Evolutionary conservation across 2,329 filamentous ascomycete species (phyloP).

Genomic region (Fusarium tuaranense): DNA sequence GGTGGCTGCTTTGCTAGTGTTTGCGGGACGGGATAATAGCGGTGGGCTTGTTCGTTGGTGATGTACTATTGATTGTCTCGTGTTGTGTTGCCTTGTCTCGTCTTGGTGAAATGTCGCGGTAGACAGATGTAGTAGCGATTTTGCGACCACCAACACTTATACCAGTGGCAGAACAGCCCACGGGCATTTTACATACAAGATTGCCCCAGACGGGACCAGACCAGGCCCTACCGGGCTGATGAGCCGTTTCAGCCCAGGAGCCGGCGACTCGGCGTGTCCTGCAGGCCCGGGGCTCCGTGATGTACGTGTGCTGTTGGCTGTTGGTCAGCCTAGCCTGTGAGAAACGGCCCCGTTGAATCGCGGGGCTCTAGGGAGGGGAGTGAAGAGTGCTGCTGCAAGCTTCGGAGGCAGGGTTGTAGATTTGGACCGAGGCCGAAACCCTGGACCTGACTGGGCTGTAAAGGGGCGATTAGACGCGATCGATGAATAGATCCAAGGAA

Average conservation of each 20-base stretch:
- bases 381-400: not conserved
- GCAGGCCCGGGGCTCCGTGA: not conserved
- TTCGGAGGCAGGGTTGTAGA: not conserved
- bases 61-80: not conserved
- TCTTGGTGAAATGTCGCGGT: not conserved
- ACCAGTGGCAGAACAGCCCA: not conserved
- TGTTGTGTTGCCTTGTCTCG: not conserved
- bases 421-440: not conserved
- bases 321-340: not conserved
- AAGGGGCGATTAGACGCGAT: not conserved
- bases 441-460: not conserved
- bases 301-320: not conserved
- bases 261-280: not conserved
- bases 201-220: not conserved
- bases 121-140: not conserved
- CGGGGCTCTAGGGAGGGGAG: not conserved
- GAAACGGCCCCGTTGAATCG: not conserved
- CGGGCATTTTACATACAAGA: not conserved
- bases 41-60: not conserved
- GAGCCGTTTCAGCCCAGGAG: conserved; percentile 1
- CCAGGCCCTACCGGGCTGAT: not conserved
- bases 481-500: not conserved
- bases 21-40: not conserved
- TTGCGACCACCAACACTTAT: conserved; percentile 1
- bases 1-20: not conserved